A percentile compares a stretch with the other conserved stretches of the same genome.
Evolutionary conservation across 495 filamentous ascomycete genomes (phyloP).

Genomic region (Hyaloscypha finlandica): DNA sequence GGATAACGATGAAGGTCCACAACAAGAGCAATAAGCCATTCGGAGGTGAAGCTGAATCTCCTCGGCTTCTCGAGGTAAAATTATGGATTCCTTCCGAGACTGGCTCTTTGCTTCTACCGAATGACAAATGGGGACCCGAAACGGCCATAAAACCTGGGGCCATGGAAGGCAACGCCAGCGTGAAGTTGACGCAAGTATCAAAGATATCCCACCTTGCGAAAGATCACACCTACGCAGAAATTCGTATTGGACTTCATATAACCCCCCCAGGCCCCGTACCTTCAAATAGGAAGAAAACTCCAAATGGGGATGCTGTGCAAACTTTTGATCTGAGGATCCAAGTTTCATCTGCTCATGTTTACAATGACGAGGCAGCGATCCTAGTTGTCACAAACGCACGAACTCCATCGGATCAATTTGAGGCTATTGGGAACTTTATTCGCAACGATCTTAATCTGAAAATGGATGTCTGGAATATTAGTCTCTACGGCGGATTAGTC

Average conservation of each 20-base stretch:
- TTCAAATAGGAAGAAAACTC: conserved; percentile 3
- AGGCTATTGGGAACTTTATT: conserved; percentile 19
- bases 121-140: not conserved
- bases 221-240: conserved; percentile 12
- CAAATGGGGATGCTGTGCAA: conserved; percentile 5
- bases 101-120: not conserved
- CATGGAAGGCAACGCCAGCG: not conserved
- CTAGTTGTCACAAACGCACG: conserved; percentile 15
- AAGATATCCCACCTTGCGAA: conserved; percentile 19
- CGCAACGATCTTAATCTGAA: conserved; percentile 17
- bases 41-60: not conserved
- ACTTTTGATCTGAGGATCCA: conserved; percentile 15
- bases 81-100: conserved; percentile 13
- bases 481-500: conserved; percentile 10
- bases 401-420: conserved; percentile 14
- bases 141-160: not conserved
- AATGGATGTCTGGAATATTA: conserved; percentile 23
- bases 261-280: conserved; percentile 8
- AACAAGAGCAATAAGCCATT: conserved; percentile 13
- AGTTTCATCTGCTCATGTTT: conserved; percentile 14
- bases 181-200: conserved; percentile 1
- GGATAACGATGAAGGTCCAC: conserved; percentile 4
- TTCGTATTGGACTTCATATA: conserved; percentile 12
- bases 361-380: conserved; percentile 16
- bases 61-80: not conserved